These are phyloP conservation scores for Jimgerdemannia lactiflua DNA, from an alignment of 192 early-diverging fungal genomes.

Conservation along the genomic window DNA sequence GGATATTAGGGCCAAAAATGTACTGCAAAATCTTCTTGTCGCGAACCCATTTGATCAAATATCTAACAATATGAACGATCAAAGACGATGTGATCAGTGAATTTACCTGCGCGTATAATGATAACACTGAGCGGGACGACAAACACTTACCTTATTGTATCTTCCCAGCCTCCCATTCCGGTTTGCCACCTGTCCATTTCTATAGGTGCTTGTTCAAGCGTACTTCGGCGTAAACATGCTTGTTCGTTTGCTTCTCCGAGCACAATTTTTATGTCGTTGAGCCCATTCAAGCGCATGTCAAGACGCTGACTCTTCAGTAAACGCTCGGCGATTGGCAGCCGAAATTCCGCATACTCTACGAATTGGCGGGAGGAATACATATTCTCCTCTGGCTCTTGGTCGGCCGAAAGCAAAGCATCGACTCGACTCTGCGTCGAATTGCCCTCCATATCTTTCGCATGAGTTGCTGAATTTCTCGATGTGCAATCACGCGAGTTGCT, in stretches of 20 bases:
- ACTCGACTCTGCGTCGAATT: background rate
- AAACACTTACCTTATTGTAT: background rate
- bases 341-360: conserved; percentile 33
- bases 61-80: background rate
- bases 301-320: conserved; percentile 39
- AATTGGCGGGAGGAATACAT: conserved; percentile 24
- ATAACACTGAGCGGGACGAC: too few species aligned
- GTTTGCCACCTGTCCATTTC: background rate
- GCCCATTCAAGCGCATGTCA: conserved; percentile 39
- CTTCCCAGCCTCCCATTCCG: background rate
- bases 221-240: conserved; percentile 31
- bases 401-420: background rate
- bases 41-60: conserved; percentile 12
- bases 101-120: too few species aligned
- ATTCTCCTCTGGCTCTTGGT: background rate
- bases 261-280: conserved; percentile 40
- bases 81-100: too few species aligned
- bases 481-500: background rate
- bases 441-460: background rate
- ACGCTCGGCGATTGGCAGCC: conserved; percentile 38
- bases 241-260: conserved; percentile 26
- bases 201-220: background rate
- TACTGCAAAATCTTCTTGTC: conserved; percentile 37
- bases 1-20: conserved; percentile 45
- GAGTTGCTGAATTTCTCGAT: background rate